These are phyloP conservation scores for Penicillium sp. DNA, from an alignment of 2,329 filamentous ascomycete genomes.

Conservation along the genomic window DNA sequence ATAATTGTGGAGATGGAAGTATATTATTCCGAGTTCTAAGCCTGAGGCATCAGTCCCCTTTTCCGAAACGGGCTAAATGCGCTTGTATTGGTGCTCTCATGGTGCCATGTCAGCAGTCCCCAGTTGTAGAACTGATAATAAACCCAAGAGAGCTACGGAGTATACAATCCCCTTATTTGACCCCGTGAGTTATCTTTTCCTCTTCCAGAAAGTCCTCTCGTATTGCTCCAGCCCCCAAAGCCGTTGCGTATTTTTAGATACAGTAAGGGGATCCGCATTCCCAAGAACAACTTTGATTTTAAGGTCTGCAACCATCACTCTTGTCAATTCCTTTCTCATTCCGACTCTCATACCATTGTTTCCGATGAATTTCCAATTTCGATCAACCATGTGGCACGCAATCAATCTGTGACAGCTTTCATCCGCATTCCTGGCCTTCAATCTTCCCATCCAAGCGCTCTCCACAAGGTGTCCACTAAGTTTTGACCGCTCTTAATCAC, in stretches of 20 bases:
- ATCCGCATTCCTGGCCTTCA: constrained; percentile 12
- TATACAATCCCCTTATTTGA: background rate
- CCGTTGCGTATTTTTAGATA: constrained; percentile 24
- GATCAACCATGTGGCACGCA: constrained; percentile 22
- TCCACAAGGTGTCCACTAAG: constrained; percentile 22
- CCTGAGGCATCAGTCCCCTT: constrained; percentile 3
- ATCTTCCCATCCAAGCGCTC: constrained; percentile 15
- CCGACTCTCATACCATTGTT: constrained; percentile 12
- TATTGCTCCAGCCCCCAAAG: constrained; percentile 12
- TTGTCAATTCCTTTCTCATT: constrained; percentile 14
- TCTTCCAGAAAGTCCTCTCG: constrained; percentile 3
- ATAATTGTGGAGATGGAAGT: constrained; percentile 4
- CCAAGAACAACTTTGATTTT: constrained; percentile 11
- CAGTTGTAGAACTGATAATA: too few species aligned
- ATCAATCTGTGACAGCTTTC: constrained; percentile 22
- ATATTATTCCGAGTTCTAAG: background rate
- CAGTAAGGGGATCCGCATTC: constrained; percentile 25
- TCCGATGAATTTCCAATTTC: constrained; percentile 18
- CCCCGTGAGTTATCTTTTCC: background rate
- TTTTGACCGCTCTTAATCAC: constrained; percentile 24
- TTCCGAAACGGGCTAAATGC: background rate
- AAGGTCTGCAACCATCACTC: constrained; percentile 16
- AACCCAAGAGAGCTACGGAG: background rate
- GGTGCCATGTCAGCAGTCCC: background rate
- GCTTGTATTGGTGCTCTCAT: background rate